These are phyloP conservation scores for Myxozyma melibiosi DNA, from an alignment of 805 yeast species.

Conservation along the genomic window DNA sequence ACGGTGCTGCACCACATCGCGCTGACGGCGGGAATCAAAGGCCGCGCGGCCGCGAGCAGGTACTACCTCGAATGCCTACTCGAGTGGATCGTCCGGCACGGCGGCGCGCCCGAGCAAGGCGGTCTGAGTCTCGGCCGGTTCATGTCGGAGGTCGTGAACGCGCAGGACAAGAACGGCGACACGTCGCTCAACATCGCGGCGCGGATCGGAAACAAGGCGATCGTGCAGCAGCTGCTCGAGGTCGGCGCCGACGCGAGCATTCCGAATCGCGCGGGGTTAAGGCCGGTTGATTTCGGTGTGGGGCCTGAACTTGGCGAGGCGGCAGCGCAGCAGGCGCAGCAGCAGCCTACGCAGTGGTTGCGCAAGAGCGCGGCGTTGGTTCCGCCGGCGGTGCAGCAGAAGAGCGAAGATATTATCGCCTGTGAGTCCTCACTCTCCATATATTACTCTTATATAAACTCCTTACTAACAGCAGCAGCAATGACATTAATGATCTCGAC, in stretches of 20 bases:
- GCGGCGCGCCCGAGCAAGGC: constrained; percentile 47
- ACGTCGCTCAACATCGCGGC: constrained; percentile 94
- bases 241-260: constrained; percentile 84
- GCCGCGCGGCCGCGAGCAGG: constrained; percentile 69
- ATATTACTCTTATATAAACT: background rate
- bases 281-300: constrained; percentile 85
- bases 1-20: constrained; percentile 88
- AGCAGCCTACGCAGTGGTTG: background rate
- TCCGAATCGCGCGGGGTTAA: constrained; percentile 81
- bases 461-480: constrained; percentile 36
- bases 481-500: constrained; percentile 54
- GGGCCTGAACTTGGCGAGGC: constrained; percentile 37
- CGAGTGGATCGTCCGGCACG: constrained; percentile 71
- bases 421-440: constrained; percentile 6
- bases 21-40: constrained; percentile 73
- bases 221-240: constrained; percentile 78
- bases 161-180: constrained; percentile 91
- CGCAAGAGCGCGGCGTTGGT: constrained; percentile 15
- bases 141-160: constrained; percentile 74
- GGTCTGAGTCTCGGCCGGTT: constrained; percentile 55
- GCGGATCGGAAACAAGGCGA: constrained; percentile 75
- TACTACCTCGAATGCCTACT: constrained; percentile 71
- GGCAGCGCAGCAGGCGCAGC: background rate
- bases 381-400: constrained; percentile 32
- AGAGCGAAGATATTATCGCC: constrained; percentile 50